Evolutionary conservation across 352 stramenopile species (phyloP), one percentile per base, ranked within the genome.

Genomic region (Phytophthora uliginosa): DNA sequence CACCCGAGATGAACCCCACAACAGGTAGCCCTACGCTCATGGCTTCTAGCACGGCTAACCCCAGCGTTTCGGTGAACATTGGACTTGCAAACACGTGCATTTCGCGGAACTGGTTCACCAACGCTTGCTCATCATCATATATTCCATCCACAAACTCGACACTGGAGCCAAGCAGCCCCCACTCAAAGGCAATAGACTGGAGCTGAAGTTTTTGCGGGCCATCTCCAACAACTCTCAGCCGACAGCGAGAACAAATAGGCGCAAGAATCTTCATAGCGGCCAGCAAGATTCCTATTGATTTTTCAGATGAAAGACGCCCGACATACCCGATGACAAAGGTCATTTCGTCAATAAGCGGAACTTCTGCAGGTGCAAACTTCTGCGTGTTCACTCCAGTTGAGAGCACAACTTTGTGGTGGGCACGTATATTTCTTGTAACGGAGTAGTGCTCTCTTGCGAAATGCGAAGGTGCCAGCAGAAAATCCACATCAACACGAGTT

Each of bases 11-110:
- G n/a, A 89, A 92, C 24, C 75, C 79, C 17, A 92, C 78, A 18
- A 90, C 71, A 10, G 82, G 84, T 0, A 90, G 9, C 0, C 79
- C 82, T 47, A 78, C 75, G 48, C 82, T 88, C 84, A 92, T 90
- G 15, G 84, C 84, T 64, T 92, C 84, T 0, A 92, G 65, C 10
- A 79, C 66, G 13, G 84, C 81, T 26, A 92, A 77, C 4, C 84
- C 80, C 2, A 92, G 69, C 2, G 82, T 92, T 59, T 90, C 84
- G 6, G 59, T 64, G 28, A 89, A 80, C n/a, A 80, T 69, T 47
- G 79, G 61, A 12, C 76, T 84, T 7, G 85, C 65, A 22, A 82
- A 84, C 26, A 77, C 82, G 55, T 89, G 73, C 73, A 88, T 72
- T 42, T 71, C 24, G 12, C 66, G 82, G 3, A 88, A 24, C n/a